Evolutionary conservation across 768 basidiomycete species (phyloP), one percentile per base, ranked within the genome.

Genomic region (Rhodocollybia butyracea): DNA sequence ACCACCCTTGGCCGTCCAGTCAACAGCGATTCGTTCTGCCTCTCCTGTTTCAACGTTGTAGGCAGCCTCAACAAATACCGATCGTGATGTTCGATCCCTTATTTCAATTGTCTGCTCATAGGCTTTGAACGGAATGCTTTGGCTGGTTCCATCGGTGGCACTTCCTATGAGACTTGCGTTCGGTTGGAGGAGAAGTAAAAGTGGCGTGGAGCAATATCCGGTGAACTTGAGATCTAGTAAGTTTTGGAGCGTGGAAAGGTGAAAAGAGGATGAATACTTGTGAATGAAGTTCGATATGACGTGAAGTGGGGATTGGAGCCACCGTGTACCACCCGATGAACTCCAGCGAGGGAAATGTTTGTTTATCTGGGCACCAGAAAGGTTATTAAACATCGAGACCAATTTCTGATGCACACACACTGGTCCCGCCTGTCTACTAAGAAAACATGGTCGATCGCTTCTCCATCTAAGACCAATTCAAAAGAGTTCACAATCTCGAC

Each of bases 241-340:
- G 47, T 47, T 45, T 34, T 41, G 60, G 29, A 15, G 22, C 36
- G 46, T 12, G 30, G 19, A 7, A 36, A 36, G 40, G 40, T 46
- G 34, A 45, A 15, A 29, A 19, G 24, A 19, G 10, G 32, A 34
- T 50, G 60, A 71, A 15, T 57, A 86, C 94, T 76, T 97, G 93
- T 67, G 91, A 86, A 66, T 98, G 93, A 17, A 98, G 78, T 1
- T 81, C 76, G 42, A 93, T 85, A 64, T 98, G 94, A 19, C 74
- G 75, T n/a, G 80, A 64, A 1, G 86, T 86, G 0, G 93, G 93
- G 11, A 76, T 73, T n/a, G 79, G 68, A 15, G 92, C 87, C 41
- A 95, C 86, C 0, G 90, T 91, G 71, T 99, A 99, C 97, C 97
- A 99, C 7, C 97, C 97, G 48, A 99, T 90, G 65, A 99, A 88